phyloP scores from a whole-genome alignment of 805 yeast genomes.

The Candida adriatica region DNA sequence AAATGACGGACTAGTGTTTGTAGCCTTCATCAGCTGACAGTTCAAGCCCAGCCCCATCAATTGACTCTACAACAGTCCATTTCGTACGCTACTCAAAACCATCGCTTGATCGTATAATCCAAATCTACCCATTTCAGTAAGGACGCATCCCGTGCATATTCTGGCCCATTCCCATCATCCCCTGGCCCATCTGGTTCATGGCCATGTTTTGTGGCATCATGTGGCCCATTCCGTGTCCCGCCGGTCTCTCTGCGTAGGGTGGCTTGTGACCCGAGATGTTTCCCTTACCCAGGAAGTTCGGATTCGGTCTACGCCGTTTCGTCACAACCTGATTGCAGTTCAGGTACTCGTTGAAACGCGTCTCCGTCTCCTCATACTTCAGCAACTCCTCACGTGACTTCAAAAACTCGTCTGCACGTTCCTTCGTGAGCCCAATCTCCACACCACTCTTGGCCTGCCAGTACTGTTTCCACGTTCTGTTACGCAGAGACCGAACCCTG shows the following conservation, averaged over 20 bases:
- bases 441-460: slow-evolving; percentile 39
- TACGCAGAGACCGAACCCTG: slow-evolving; percentile 34
- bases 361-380: slow-evolving; percentile 24
- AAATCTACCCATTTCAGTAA: no score
- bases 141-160: slow-evolving; percentile 2
- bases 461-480: slow-evolving; percentile 41
- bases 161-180: no score
- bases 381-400: slow-evolving; percentile 27
- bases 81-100: no score
- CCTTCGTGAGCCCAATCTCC: slow-evolving; percentile 26
- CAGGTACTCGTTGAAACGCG: slow-evolving; percentile 32
- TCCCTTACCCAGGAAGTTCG: slow-evolving; percentile 39
- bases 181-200: no score
- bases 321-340: slow-evolving; percentile 36
- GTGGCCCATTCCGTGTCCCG: no score
- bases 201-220: background rate
- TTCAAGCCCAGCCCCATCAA: no score
- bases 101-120: no score
- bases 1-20: no score
- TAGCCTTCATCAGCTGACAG: no score
- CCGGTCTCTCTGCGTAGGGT: slow-evolving; percentile 28
- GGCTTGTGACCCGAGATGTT: slow-evolving; percentile 40
- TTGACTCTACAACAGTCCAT: no score
- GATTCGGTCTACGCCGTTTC: slow-evolving; percentile 39
- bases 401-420: slow-evolving; percentile 19